These are phyloP conservation scores for Candida ortonii DNA, from an alignment of 805 yeast species.

Conservation along the genomic window DNA sequence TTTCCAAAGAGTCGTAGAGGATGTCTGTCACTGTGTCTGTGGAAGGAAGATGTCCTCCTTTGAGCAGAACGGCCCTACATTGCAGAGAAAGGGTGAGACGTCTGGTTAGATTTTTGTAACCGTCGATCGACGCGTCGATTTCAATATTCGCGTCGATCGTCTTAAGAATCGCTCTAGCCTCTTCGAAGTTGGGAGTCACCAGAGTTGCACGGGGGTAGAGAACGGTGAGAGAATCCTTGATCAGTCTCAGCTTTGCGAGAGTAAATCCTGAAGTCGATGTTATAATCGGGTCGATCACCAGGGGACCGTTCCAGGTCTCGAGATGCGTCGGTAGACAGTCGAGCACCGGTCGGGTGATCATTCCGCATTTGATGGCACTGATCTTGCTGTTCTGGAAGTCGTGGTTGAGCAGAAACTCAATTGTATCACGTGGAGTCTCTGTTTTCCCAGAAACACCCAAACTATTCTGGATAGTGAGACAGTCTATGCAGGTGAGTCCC, in stretches of 20 bases:
- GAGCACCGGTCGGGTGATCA: constrained; percentile 60
- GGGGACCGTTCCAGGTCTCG: constrained; percentile 29
- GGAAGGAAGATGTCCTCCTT: constrained; percentile 78
- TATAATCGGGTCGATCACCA: constrained; percentile 79
- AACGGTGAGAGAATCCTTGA: constrained; percentile 29
- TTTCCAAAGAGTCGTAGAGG: constrained; percentile 43
- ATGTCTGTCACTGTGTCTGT: constrained; percentile 45
- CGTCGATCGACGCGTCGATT: constrained; percentile 23
- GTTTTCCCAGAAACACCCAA: constrained; percentile 40
- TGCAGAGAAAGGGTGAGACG: constrained; percentile 33
- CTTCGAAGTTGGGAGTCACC: constrained; percentile 73
- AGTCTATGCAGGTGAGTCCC: constrained; percentile 74
- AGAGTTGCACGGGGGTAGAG: constrained; percentile 54
- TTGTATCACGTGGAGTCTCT: no score
- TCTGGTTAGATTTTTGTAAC: constrained; percentile 32
- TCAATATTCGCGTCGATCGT: constrained; percentile 22
- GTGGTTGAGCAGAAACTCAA: no score
- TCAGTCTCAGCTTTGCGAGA: constrained; percentile 42
- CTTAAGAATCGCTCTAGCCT: constrained; percentile 42
- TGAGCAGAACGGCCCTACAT: constrained; percentile 49
- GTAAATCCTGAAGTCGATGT: constrained; percentile 74
- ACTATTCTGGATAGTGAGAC: constrained; percentile 79
- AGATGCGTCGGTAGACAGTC: constrained; percentile 41
- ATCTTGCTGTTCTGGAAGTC: no score
- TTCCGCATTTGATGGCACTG: constrained; percentile 76